Base-by-base conservation (phyloP, 257 asterid species). In the Penstemon davidsonii region DNA sequence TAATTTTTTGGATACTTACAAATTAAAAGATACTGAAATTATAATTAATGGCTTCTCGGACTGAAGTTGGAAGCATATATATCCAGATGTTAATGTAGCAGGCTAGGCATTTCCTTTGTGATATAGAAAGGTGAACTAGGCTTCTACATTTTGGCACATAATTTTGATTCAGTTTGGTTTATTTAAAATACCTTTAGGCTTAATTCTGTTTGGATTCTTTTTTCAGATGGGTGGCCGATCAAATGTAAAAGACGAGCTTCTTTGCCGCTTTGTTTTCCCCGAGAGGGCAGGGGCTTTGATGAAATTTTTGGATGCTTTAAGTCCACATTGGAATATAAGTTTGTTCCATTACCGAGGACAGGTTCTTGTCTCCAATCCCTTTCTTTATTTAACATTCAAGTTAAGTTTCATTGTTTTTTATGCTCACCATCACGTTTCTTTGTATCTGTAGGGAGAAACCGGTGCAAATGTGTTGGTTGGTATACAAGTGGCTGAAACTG, bases 381-480 rank as follows among this genome's bases (percentile, higher is more conserved):
- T 33, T 40, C 37, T 25, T 45, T 49, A 8, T 55, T 13, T 25
- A 25, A 25, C 33, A 25, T 25, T 25, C 33, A 25, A 25, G 33
- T 1, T 2, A 25, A 25, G 33, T 25, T 25, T 25, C 33, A 25
- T 25, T 25, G 33, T 42, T 36, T 54, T 37, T 25, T 18, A 54
- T 60, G 37, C 36, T 52, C 4, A 50, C 47, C 36, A 40, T 53
- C 70, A 51, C 55, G 67, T 56, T 66, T 60, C 45, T 13, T 33
- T 60, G 65, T 54, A 49, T 52, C 44, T 55, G 46, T 63, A 92
- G 98, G 98, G 98, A 39, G 96, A 82, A 66, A 80, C 91, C 6
- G 98, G 97, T 41, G 98, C 98, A 70, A 92, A 90, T 73, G 98
- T 92, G 82, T 68, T 92, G 62, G 97, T 92, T 25, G 96, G 95